These are phyloP conservation scores for Candida albicans DNA, from an alignment of 1,139 yeast species.

Conservation along the genomic window DNA sequence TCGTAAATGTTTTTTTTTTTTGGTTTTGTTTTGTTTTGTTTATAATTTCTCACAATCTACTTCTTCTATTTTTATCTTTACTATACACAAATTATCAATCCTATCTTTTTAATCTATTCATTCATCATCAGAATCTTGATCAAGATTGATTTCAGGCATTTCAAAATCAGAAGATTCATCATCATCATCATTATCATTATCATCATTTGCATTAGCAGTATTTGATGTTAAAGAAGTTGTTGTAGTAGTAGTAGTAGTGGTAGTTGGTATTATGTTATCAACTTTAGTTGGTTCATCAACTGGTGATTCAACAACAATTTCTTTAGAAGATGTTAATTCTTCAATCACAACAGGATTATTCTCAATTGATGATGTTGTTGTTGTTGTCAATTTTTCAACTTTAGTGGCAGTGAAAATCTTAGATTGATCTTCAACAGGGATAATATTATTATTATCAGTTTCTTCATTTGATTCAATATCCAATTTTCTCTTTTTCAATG, in stretches of 20 bases:
- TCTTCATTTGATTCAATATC: neutral
- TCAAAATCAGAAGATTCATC: slow-evolving; percentile 53
- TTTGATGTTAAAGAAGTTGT: no score
- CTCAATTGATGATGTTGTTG: no score
- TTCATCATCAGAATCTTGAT: slow-evolving; percentile 12
- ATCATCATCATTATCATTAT: slow-evolving; percentile 9
- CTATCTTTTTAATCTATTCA: no score
- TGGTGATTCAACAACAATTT: neutral
- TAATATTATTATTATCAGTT: neutral
- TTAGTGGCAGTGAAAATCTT: no score
- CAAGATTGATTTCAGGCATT: slow-evolving; percentile 47
- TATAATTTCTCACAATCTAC: neutral
- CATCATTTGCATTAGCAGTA: slow-evolving; percentile 11
- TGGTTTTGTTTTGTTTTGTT: no score
- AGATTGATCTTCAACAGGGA: neutral
- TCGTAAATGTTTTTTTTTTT: no score
- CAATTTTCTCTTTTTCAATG: slow-evolving; percentile 13
- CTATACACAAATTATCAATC: neutral
- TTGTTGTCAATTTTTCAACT: no score
- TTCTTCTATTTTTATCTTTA: neutral
- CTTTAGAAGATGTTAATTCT: neutral
- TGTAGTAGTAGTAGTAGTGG: no score
- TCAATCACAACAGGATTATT: neutral
- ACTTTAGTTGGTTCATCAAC: neutral
- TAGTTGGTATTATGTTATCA: slow-evolving; percentile 2